A percentile compares a stretch with the other conserved stretches of the same genome.
Conservation (phyloP, 1,284 basidiomycete species). For the Rhodotorula sp. region DNA sequence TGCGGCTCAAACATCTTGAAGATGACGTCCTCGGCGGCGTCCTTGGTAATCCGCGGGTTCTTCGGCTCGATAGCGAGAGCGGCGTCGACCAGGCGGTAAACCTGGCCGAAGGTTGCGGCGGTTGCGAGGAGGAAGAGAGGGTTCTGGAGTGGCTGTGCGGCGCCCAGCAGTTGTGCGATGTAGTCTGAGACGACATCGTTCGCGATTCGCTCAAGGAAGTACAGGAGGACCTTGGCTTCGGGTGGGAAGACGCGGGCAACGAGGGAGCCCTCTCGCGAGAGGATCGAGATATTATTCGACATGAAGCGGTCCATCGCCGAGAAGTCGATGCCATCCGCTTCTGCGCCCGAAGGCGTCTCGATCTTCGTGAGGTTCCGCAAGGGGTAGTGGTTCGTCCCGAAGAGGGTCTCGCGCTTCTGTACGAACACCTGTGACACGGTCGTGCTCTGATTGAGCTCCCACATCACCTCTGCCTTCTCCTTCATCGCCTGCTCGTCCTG, state of each 20-base stretch:
- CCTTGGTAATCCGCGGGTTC: conserved; percentile 48
- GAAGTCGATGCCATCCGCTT: conserved; percentile 67
- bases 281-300: conserved; percentile 60
- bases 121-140: conserved; percentile 77
- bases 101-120: conserved; percentile 83
- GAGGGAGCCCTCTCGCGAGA: conserved; percentile 71
- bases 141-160: conserved; percentile 70
- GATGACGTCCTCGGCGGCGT: conserved; percentile 73
- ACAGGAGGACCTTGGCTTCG: conserved; percentile 65
- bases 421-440: conserved; percentile 68
- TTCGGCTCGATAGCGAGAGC: conserved; percentile 54
- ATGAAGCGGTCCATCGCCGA: conserved; percentile 93
- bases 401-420: conserved; percentile 91
- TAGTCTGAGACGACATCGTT: conserved; percentile 78
- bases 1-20: conserved; percentile 90
- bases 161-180: conserved; percentile 69
- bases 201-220: conserved; percentile 72
- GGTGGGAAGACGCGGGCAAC: conserved; percentile 84
- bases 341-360: conserved; percentile 33
- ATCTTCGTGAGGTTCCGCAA: conserved; percentile 71
- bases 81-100: conserved; percentile 78
- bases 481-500: conserved; percentile 71
- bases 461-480: conserved; percentile 73
- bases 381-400: conserved; percentile 77
- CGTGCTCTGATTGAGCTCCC: conserved; percentile 63